phyloP scores from a whole-genome alignment of 148 eudicot species.

The Persicaria tinctoria region DNA sequence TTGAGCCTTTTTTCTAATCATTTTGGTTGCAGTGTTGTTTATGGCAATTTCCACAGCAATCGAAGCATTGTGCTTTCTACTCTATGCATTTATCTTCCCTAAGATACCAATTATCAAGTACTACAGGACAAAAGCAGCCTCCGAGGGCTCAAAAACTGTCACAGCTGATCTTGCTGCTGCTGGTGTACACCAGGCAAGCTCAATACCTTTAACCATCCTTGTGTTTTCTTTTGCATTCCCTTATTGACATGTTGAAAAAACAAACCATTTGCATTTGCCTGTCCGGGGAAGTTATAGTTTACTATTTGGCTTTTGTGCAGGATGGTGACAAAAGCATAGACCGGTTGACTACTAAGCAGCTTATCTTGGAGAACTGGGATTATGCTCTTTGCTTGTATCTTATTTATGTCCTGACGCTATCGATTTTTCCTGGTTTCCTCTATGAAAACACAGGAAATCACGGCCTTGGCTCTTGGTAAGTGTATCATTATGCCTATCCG shows the following conservation, averaged over 20 bases:
- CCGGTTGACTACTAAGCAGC: conserved; percentile 14
- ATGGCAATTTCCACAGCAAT: conserved; percentile 26
- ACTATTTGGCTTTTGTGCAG: neutral
- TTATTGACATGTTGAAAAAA: neutral
- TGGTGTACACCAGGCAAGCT: conserved; percentile 22
- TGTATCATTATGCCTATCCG: neutral
- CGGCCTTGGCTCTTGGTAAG: conserved; percentile 16
- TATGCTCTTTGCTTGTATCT: conserved; percentile 14
- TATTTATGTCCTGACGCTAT: conserved; percentile 17
- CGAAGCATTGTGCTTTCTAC: conserved; percentile 28
- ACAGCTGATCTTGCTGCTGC: conserved; percentile 41
- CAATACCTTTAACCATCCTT: neutral
- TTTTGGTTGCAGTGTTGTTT: conserved; percentile 29
- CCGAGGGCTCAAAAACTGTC: conserved; percentile 41
- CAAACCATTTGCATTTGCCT: no score
- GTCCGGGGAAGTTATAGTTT: neutral
- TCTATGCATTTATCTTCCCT: conserved; percentile 32
- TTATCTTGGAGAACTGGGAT: conserved; percentile 15
- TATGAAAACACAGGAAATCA: conserved; percentile 19
- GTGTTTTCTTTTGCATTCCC: neutral
- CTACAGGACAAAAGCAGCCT: conserved; percentile 32
- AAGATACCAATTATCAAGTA: conserved; percentile 39
- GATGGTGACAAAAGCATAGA: conserved; percentile 1
- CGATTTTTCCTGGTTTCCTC: conserved; percentile 22
- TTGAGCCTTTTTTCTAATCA: neutral